phyloP scores from a whole-genome alignment of 495 filamentous ascomycete genomes.

The Hypoxylon trugodes region DNA sequence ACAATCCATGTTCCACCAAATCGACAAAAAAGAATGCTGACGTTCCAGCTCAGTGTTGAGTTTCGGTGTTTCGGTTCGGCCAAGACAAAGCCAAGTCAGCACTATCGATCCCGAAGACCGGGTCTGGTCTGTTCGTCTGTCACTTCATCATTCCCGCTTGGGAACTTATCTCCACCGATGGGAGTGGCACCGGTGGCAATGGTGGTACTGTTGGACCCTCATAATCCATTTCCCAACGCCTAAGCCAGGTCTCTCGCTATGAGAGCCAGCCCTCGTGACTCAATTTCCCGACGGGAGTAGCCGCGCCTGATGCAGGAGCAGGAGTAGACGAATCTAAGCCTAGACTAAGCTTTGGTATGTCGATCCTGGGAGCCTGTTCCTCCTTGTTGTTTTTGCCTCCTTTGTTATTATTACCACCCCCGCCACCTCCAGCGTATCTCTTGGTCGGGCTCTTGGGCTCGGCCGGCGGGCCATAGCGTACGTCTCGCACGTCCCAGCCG shows the following conservation, averaged over 20 bases:
- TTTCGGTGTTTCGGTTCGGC: too few relatives aligned
- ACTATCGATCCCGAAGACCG: conserved; percentile 2
- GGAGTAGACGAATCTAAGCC: conserved; percentile 36
- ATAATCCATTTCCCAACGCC: conserved; percentile 4
- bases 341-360: conserved; percentile 63
- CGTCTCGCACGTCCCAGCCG: conserved; percentile 80
- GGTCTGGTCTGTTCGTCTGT: background rate
- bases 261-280: conserved; percentile 51
- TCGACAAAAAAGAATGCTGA: conserved; percentile 13
- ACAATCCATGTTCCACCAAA: conserved; percentile 30
- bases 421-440: conserved; percentile 43
- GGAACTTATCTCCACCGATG: conserved; percentile 12
- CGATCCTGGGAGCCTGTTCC: conserved; percentile 60
- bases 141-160: background rate
- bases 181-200: too few relatives aligned
- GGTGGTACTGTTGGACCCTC: too few relatives aligned
- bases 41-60: conserved; percentile 17
- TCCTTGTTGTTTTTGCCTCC: conserved; percentile 40
- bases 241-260: conserved; percentile 30
- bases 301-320: conserved; percentile 10
- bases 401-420: conserved; percentile 45
- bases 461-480: conserved; percentile 73
- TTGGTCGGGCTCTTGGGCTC: conserved; percentile 60
- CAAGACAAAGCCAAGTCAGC: conserved; percentile 11
- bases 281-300: conserved; percentile 25